Conservation (phyloP, 2,329 filamentous ascomycete genomes). For the Teratosphaeria epicoccoides region DNA sequence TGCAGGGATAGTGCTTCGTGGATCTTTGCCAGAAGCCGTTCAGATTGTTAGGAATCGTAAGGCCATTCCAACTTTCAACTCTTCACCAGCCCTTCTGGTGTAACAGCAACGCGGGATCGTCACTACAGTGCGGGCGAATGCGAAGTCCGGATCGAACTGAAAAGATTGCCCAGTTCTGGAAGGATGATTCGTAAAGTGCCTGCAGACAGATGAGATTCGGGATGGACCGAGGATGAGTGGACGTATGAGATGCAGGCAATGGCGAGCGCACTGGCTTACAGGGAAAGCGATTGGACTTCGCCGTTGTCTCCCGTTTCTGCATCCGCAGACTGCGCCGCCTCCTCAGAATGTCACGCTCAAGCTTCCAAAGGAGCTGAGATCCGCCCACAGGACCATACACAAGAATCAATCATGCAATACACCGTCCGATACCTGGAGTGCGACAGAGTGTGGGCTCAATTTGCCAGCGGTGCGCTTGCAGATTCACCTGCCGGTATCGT, state of each 20-base stretch:
- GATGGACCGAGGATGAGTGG: background rate
- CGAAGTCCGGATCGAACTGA: background rate
- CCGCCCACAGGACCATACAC: background rate
- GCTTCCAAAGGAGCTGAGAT: background rate
- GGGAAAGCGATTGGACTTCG: background rate
- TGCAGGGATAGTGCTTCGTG: background rate
- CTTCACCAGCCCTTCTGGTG: background rate
- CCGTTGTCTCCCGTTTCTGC: background rate
- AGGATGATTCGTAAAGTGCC: background rate
- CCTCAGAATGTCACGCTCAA: background rate
- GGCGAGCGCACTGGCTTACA: background rate
- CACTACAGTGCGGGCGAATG: background rate
- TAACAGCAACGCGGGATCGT: background rate
- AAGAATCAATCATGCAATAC: background rate
- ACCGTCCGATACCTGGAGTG: background rate
- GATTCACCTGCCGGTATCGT: background rate
- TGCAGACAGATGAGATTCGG: background rate
- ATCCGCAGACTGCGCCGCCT: background rate
- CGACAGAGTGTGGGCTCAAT: background rate
- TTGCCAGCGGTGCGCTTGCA: background rate
- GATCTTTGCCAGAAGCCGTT: no score
- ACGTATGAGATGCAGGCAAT: background rate
- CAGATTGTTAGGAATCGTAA: no score
- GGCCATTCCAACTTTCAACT: background rate
- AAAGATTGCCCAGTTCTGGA: background rate